Evolutionary conservation across 257 asterid species (phyloP).

Genomic region (Salvia splendens): DNA sequence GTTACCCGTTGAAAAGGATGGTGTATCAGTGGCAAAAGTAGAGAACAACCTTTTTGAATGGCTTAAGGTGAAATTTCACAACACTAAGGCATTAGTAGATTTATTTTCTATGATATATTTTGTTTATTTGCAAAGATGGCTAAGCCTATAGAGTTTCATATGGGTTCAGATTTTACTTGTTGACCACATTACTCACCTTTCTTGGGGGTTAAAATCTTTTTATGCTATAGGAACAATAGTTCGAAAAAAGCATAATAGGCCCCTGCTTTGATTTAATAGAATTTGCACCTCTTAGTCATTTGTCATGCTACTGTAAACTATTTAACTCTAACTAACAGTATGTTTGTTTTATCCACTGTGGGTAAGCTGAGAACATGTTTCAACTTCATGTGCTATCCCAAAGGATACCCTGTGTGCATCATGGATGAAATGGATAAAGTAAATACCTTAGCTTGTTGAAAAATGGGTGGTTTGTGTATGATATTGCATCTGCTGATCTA

Average conservation of each 20-base stretch:
- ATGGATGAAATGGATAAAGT: neutral
- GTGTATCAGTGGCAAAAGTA: constrained; percentile 94
- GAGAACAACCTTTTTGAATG: constrained; percentile 91
- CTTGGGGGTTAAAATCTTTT: constrained; percentile 1
- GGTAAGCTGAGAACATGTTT: neutral
- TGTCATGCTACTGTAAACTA: constrained; percentile 3
- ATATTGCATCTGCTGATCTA: constrained; percentile 24
- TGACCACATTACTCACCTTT: constrained; percentile 4
- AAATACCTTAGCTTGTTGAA: constrained; percentile 6
- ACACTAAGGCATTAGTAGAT: constrained; percentile 18
- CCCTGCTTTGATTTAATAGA: constrained; percentile 12
- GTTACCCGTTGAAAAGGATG: constrained; percentile 84
- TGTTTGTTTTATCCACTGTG: constrained; percentile 12
- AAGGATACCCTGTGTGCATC: neutral
- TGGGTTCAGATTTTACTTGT: constrained; percentile 27
- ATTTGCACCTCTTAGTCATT: constrained; percentile 9
- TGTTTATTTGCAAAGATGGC: constrained; percentile 9
- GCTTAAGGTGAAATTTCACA: constrained; percentile 71
- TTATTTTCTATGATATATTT: constrained; percentile 14
- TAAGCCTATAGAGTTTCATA: constrained; percentile 1
- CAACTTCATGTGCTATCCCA: constrained; percentile 3
- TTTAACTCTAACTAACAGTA: neutral
- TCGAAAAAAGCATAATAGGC: neutral
- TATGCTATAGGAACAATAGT: constrained; percentile 5
- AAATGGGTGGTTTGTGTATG: neutral